Conservation (phyloP, 2,329 filamentous ascomycete genomes). For the Rutstroemia sp. region DNA sequence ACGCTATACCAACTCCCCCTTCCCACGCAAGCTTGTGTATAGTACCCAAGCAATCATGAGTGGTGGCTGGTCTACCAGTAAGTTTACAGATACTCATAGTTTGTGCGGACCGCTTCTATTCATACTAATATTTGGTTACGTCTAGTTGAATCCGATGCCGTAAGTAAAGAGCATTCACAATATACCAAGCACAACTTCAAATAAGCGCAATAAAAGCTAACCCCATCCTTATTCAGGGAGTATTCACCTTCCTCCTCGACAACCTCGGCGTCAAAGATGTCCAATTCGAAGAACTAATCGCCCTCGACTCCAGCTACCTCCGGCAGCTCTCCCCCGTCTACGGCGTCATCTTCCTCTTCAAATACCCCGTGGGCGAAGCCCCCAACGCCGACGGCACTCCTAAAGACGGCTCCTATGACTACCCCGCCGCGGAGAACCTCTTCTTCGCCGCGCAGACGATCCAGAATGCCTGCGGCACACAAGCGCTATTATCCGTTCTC, state of each 20-base stretch:
- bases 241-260: conserved; percentile 95
- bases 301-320: conserved; percentile 71
- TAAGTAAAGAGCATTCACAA: conserved; percentile 39
- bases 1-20: background rate
- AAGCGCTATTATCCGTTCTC: conserved; percentile 85
- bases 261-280: conserved; percentile 86
- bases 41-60: conserved; percentile 44
- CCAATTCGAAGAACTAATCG: conserved; percentile 93
- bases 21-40: background rate
- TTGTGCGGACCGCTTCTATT: conserved; percentile 12
- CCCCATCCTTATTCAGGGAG: conserved; percentile 48
- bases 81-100: conserved; percentile 25
- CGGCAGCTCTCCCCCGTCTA: conserved; percentile 70
- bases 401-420: conserved; percentile 75
- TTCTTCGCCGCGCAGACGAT: conserved; percentile 98
- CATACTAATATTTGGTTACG: conserved; percentile 11
- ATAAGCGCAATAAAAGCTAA: background rate
- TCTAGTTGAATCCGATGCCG: conserved; percentile 84
- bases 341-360: conserved; percentile 99
- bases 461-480: conserved; percentile 96
- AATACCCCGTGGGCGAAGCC: conserved; percentile 70
- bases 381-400: conserved; percentile 51
- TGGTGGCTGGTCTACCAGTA: conserved; percentile 90
- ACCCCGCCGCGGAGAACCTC: conserved; percentile 63
- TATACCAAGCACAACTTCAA: background rate